A percentile compares a stretch with the other conserved stretches of the same genome.
Evolutionary conservation across 148 eudicot species (phyloP).

Genomic region (Vaccinium vitisidaea): DNA sequence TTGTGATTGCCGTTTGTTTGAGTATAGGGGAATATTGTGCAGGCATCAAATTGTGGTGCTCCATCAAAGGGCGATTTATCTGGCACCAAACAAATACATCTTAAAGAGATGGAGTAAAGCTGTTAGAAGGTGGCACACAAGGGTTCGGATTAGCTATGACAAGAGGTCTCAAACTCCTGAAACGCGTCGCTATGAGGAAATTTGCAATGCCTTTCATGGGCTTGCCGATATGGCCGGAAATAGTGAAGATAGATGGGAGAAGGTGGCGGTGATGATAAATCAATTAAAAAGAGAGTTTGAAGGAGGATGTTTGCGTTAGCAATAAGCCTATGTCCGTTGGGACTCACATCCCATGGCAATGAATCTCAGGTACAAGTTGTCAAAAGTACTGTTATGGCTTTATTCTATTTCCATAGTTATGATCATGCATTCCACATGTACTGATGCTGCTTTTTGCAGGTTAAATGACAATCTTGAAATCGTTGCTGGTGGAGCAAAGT

Average conservation of each 20-base stretch:
- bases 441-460: neutral
- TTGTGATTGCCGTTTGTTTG: constrained; percentile 9
- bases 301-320: neutral
- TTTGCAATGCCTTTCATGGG: neutral
- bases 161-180: neutral
- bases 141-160: neutral
- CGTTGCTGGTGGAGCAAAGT: neutral
- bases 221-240: neutral
- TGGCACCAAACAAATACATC: neutral
- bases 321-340: neutral
- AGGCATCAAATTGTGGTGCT: constrained; percentile 1
- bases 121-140: neutral
- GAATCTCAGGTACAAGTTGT: constrained; percentile 2
- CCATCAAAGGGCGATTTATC: neutral
- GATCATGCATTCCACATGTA: neutral
- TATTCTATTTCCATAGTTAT: neutral
- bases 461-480: neutral
- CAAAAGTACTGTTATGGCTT: neutral
- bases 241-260: neutral
- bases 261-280: neutral
- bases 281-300: neutral
- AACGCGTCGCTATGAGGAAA: neutral
- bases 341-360: neutral
- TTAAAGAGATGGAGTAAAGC: constrained; percentile 6
- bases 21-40: constrained; percentile 7